A percentile compares a stretch with the other conserved stretches of the same genome.
Evolutionary conservation across 441 rosid species (phyloP).

Genomic region (Bruguiera hainesii): DNA sequence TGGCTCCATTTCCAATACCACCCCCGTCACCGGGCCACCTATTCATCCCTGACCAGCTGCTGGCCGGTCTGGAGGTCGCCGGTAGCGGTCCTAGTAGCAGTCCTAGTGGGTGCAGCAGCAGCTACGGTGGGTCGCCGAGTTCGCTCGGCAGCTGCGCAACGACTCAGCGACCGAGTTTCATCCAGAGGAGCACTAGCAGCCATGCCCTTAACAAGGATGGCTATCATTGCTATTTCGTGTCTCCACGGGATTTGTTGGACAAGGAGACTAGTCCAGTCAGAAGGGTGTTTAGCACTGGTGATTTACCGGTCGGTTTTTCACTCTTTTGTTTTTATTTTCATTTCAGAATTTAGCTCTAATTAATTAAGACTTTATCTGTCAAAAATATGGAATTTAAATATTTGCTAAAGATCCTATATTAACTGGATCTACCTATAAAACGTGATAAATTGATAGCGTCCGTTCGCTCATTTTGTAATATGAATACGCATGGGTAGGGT

Average conservation of each 20-base stretch:
- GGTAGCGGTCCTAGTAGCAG: conserved; percentile 7
- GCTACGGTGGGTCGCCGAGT: conserved; percentile 40
- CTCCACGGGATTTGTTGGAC: conserved; percentile 31
- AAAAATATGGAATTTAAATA: too few relatives aligned
- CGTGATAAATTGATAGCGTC: too few relatives aligned
- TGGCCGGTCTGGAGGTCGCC: conserved; percentile 6
- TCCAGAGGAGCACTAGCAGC: conserved; percentile 72
- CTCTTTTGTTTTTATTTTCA: neutral
- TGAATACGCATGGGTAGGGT: too few relatives aligned
- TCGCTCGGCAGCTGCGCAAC: conserved; percentile 36
- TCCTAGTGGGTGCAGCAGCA: conserved; percentile 51
- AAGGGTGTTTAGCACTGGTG: conserved; percentile 80
- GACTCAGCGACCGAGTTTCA: conserved; percentile 35
- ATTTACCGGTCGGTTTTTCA: conserved; percentile 16
- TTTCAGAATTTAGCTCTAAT: too few relatives aligned
- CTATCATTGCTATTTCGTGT: conserved; percentile 31
- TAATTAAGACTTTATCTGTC: too few relatives aligned
- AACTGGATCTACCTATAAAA: too few relatives aligned
- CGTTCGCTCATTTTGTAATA: too few relatives aligned
- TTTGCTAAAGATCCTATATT: too few relatives aligned
- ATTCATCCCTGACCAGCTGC: conserved; percentile 24
- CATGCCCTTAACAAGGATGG: conserved; percentile 45
- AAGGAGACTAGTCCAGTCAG: conserved; percentile 50
- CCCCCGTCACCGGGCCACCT: conserved; percentile 24
- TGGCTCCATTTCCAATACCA: conserved; percentile 30